Base-by-base conservation (phyloP, 176 grass and related monocot genomes). In the Zizania latifolia region DNA sequence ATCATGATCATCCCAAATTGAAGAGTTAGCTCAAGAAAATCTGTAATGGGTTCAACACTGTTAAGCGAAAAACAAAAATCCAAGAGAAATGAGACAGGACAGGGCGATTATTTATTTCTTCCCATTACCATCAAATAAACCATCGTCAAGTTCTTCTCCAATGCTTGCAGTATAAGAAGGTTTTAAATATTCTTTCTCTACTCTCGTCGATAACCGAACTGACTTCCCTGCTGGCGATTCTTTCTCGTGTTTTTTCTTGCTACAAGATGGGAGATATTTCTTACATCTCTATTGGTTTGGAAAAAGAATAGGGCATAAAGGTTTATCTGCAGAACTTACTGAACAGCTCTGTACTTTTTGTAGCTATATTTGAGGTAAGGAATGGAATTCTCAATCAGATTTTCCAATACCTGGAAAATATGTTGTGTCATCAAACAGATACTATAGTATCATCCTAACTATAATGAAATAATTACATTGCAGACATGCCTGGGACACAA, bases 1-100 rank as follows among this genome's bases (percentile, higher is more conserved):
- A 99, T 99, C 95, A 99, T 92, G 62, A 99, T 99, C 95, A 99
- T 94, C 73, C 95, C 95, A 73, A 99, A 99, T 65, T 99, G 92
- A 83, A 94, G 88, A 84, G 95, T 81, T 62, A 99, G 46, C 85
- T 99, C 87, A 30, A 99, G 85, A 87, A 88, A 92, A 84, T 99
- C 92, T 98, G 82, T 48, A 81, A 43, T 50, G 34, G 55, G 65
- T 74, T 62, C 35, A 48, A 84, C 37, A 72, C 23, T 53, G 62
- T 65, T 65, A 73, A 82, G 74, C n/a, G 45, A n/a, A 63, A 37
- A 85, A 63, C 17, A 75, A 27, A 26, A 30, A 48, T 70, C 37
- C 56, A 74, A 45, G 81, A 71, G 33, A 62, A 65, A 31, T 58
- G 36, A 69, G 46, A 51, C 19, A n/a, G 19, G 17, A 17, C 51